These are phyloP conservation scores for Clitoria ternatea DNA, from an alignment of 306 rosid genomes.

Conservation along the genomic window DNA sequence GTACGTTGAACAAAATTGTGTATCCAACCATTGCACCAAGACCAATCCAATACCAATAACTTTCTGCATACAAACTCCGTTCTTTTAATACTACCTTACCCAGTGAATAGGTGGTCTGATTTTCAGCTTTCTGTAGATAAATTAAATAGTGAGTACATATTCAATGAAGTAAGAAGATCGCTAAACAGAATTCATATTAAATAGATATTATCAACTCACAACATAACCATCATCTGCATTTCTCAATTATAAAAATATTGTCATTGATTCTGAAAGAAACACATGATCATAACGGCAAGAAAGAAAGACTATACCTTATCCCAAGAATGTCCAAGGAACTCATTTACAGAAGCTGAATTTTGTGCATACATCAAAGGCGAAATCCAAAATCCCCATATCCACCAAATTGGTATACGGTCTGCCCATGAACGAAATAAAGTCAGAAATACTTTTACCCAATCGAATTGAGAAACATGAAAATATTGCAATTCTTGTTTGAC, in stretches of 20 bases:
- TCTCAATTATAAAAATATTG: not conserved
- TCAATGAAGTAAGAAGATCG: constrained; percentile 21
- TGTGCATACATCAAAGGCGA: constrained; percentile 99
- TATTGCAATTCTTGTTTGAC: constrained; percentile 34
- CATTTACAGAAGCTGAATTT: constrained; percentile 89
- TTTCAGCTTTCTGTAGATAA: constrained; percentile 47
- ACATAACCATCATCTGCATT: constrained; percentile 11
- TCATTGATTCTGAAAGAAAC: not conserved
- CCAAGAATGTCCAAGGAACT: constrained; percentile 98
- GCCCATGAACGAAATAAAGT: constrained; percentile 23
- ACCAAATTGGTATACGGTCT: constrained; percentile 87
- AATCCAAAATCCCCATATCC: constrained; percentile 99
- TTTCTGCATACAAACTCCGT: constrained; percentile 65
- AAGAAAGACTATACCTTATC: constrained; percentile 52
- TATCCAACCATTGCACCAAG: constrained; percentile 94
- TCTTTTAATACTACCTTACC: constrained; percentile 69
- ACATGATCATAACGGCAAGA: not conserved
- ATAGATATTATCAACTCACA: not conserved
- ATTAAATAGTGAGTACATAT: constrained; percentile 19
- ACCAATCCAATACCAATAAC: constrained; percentile 99
- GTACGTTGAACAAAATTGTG: constrained; percentile 71
- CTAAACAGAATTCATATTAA: not conserved
- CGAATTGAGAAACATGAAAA: constrained; percentile 14
- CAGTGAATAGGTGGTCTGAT: constrained; percentile 48
- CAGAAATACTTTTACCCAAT: constrained; percentile 15